These are phyloP conservation scores for Myriosclerotinia duriaeana DNA, from an alignment of 2,329 filamentous ascomycete species.

Conservation along the genomic window DNA sequence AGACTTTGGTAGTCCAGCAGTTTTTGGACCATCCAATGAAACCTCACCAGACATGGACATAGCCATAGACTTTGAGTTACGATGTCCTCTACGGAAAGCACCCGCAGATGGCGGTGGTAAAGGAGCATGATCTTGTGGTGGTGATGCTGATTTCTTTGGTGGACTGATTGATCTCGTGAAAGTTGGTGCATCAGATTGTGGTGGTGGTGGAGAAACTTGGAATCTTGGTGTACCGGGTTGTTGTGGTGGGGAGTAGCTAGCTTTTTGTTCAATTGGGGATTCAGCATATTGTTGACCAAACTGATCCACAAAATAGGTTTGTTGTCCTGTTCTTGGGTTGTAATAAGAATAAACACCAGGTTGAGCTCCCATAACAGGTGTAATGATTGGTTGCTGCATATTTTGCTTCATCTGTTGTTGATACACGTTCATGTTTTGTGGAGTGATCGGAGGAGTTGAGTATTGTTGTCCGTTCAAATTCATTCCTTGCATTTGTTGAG, in stretches of 20 bases:
- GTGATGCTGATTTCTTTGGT: constrained; percentile 66
- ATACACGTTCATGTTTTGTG: constrained; percentile 56
- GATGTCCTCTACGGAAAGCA: constrained; percentile 89
- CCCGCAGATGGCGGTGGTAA: constrained; percentile 86
- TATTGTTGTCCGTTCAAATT: constrained; percentile 62
- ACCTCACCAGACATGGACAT: constrained; percentile 40
- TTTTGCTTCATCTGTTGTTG: constrained; percentile 41
- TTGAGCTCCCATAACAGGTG: constrained; percentile 57
- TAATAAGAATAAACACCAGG: constrained; percentile 80
- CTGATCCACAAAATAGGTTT: constrained; percentile 65
- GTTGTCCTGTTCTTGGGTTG: constrained; percentile 83
- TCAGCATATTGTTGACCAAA: constrained; percentile 46
- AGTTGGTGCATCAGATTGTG: constrained; percentile 51
- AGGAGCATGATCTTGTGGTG: constrained; percentile 66
- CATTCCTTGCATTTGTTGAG: constrained; percentile 78
- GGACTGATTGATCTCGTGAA: constrained; percentile 63
- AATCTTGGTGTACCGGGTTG: constrained; percentile 66
- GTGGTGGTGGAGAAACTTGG: constrained; percentile 74
- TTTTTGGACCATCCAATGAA: constrained; percentile 49
- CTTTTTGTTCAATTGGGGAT: constrained; percentile 41
- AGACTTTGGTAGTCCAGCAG: constrained; percentile 70
- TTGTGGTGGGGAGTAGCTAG: constrained; percentile 51
- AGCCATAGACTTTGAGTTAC: constrained; percentile 75
- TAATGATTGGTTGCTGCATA: constrained; percentile 47
- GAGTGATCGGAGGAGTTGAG: constrained; percentile 51